Conservation (phyloP, 129 eudicot species). For the Silybum marianum region DNA sequence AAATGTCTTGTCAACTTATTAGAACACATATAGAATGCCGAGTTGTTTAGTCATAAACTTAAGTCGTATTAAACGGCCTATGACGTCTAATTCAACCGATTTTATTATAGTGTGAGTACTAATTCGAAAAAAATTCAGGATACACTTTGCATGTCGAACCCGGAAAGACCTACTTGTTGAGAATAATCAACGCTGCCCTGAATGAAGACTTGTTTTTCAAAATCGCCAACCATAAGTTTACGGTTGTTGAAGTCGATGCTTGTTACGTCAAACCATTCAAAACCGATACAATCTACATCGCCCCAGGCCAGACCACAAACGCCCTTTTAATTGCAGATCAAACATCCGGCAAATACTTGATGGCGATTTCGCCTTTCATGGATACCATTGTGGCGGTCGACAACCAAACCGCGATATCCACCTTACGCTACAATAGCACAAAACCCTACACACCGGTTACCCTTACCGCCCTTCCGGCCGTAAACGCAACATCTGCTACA, state of each 20-base stretch:
- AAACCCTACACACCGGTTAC: conserved; percentile 30
- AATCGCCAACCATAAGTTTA: conserved; percentile 62
- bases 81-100: not conserved
- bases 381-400: conserved; percentile 69
- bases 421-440: conserved; percentile 49
- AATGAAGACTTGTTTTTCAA: conserved; percentile 80
- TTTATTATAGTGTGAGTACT: not conserved
- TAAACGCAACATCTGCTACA: conserved; percentile 50
- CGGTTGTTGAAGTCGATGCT: conserved; percentile 84
- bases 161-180: conserved; percentile 68
- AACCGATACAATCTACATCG: conserved; percentile 68
- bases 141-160: conserved; percentile 58
- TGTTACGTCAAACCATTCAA: conserved; percentile 64
- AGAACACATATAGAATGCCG: not conserved
- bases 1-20: not conserved
- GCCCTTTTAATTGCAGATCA: conserved; percentile 67
- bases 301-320: conserved; percentile 85
- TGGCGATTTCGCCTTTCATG: conserved; percentile 78
- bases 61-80: not conserved
- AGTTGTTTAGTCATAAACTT: not conserved
- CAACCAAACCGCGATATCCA: conserved; percentile 54
- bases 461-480: conserved; percentile 56
- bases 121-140: conserved; percentile 37
- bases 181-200: conserved; percentile 80
- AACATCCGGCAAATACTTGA: conserved; percentile 53